Conservation (phyloP, 331 rosid genomes). For the Quercus tomentella region DNA sequence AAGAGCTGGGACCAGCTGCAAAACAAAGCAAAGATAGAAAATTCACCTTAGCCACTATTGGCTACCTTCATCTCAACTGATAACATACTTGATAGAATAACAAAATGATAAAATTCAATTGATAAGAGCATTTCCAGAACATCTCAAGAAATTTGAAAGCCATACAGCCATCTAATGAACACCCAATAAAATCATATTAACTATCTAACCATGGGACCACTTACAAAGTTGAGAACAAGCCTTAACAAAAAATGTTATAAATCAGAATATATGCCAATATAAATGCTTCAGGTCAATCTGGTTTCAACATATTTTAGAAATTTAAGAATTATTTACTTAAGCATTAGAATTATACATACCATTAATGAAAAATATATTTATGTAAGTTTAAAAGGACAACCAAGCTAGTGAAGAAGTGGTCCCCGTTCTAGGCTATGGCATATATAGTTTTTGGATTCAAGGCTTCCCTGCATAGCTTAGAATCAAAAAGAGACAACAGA, state of each 20-base stretch:
- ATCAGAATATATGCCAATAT: conserved; percentile 14
- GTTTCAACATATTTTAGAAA: conserved; percentile 17
- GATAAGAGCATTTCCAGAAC: conserved; percentile 15
- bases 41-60: conserved; percentile 18
- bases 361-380: conserved; percentile 22
- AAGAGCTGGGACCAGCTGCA: conserved; percentile 93
- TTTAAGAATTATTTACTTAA: conserved; percentile 20
- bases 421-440: conserved; percentile 43
- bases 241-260: conserved; percentile 18
- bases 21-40: conserved; percentile 29
- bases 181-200: conserved; percentile 10
- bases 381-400: conserved; percentile 29
- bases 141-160: conserved; percentile 21
- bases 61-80: conserved; percentile 21
- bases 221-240: conserved; percentile 11
- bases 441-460: conserved; percentile 37
- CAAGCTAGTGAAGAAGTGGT: conserved; percentile 50
- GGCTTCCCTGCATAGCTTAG: conserved; percentile 28
- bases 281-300: conserved; percentile 12
- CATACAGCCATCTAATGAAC: conserved; percentile 13
- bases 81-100: conserved; percentile 14
- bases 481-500: conserved; percentile 28
- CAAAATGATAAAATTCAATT: conserved; percentile 21
- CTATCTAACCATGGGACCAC: conserved; percentile 46
- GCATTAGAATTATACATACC: conserved; percentile 22